Evolutionary conservation across 2,329 filamentous ascomycete genomes (phyloP), one percentile per base, ranked within the genome.

Genomic region (Trichoderma cornu-damae): DNA sequence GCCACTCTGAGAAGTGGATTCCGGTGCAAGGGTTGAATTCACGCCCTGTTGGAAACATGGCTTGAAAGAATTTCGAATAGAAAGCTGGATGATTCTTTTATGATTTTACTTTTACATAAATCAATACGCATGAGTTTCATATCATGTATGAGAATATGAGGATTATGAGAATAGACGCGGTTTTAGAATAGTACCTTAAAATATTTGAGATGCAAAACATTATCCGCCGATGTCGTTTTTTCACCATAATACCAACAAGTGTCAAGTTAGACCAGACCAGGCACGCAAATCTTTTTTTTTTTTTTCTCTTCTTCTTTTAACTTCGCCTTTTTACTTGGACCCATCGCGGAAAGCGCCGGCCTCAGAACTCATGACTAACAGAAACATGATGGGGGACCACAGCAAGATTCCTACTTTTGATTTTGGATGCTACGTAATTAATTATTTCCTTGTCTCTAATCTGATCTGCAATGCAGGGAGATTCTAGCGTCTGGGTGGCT

Each of bases 281-380:
- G 28, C 38, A 43, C n/a, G 49, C 26, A 22, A 20, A 6, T 43
- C 34, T 42, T 40, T 30, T 37, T 42, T 47, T 47, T 16, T 44
- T 16, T 44, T 43, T 26, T 18, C 14, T 18, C n/a, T 5, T n/a
- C n/a, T 20, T 12, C 24, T 14, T 8, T 40, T 20, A 35, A 30
- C 51, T n/a, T n/a, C n/a, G n/a, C n/a, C n/a, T n/a, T n/a, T 28
- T 38, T 12, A 2, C 22, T 34, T 24, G 42, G 52, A 46, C 52
- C 52, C 52, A 55, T 55, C 42, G 26, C 52, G 52, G 52, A 55
- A 38, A 38, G 6, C 52, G 52, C 52, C 52, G 52, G 52, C 30
- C 43, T 47, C 42, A 38, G 42, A 55, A 55, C 1, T 14, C 47
- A 55, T 55, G 52, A 55, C 52, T 55, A 55, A 55, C 22, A 47